Base-by-base conservation (phyloP, 2,329 filamentous ascomycete species). In the Penicillium verrucosum region DNA sequence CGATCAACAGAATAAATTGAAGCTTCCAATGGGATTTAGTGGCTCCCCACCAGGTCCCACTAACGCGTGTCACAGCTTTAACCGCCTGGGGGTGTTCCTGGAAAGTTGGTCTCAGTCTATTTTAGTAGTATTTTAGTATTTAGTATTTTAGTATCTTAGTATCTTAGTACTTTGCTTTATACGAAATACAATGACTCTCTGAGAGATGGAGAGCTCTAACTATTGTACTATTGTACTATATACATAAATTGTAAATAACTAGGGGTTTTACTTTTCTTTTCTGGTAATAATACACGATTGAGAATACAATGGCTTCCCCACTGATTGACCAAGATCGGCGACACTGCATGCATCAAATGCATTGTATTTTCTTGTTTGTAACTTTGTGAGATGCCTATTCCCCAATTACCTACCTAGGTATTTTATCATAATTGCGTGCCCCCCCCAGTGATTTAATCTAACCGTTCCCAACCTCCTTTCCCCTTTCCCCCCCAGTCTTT, bases 1-100 rank as follows among this genome's bases (percentile, higher is more conserved):
- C 9, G 30, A 32, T 32, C 30, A 32, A 12, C 30, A 12, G 11
- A 32, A 32, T 32, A 6, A 3, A 32, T 14, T 32, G 40, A 50
- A 36, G 34, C 56, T 60, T 59, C 64, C 60, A 64, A 63, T 65
- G 50, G 60, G 59, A 60, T 57, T 45, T 23, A 16, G 16, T 5
- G 8, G 44, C n/a, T 54, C 60, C 45, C 63, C 63, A 61, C 61
- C 32, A 16, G 2, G 64, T 42, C 60, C 70, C 70, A 71, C 69
- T 54, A 71, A 72, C 68, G 69, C 70, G 70, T 71, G 70, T 72
- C 69, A 70, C 64, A 27, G 36, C 36, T 44, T 46, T 47, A 47
- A 42, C 42, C 23, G n/a, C 41, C 42, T 55, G 46, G 48, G 48
- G 27, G 18, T 51, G 11, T 21, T 27, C 21, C 21, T 32, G 21